Evolutionary conservation across 148 eudicot species (phyloP).

Genomic region (Dianthus caryophyllus): DNA sequence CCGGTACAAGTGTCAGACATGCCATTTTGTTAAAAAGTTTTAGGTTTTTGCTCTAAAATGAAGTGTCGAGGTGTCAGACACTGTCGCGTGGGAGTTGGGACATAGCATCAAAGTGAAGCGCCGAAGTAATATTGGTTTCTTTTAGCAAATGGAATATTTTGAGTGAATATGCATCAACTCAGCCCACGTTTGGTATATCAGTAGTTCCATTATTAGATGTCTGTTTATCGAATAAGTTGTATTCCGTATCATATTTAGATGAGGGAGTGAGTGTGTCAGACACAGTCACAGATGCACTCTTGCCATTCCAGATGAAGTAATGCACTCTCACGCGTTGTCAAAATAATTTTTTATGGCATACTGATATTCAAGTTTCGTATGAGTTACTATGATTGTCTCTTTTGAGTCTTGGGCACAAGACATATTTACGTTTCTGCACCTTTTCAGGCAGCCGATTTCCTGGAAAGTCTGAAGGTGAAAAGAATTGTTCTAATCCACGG

Average conservation of each 20-base stretch:
- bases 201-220: not conserved
- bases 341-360: too few species aligned
- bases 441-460: constrained; percentile 55
- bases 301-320: not conserved
- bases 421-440: not conserved
- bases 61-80: too few species aligned
- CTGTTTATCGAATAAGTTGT: not conserved
- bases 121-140: too few species aligned
- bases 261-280: not conserved
- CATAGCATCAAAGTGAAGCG: too few species aligned
- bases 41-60: too few species aligned
- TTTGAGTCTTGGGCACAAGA: not conserved
- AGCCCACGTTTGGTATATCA: not conserved
- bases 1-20: too few species aligned
- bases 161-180: not conserved
- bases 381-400: constrained; percentile 5
- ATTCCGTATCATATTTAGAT: not conserved
- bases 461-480: constrained; percentile 68
- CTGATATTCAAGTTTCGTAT: too few species aligned
- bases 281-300: not conserved
- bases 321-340: too few species aligned
- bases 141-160: too few species aligned
- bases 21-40: too few species aligned
- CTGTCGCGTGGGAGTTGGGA: too few species aligned
- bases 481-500: constrained; percentile 77